These are phyloP conservation scores for Leavenworthia alabamica DNA, from an alignment of 345 rosid genomes.

Conservation along the genomic window DNA sequence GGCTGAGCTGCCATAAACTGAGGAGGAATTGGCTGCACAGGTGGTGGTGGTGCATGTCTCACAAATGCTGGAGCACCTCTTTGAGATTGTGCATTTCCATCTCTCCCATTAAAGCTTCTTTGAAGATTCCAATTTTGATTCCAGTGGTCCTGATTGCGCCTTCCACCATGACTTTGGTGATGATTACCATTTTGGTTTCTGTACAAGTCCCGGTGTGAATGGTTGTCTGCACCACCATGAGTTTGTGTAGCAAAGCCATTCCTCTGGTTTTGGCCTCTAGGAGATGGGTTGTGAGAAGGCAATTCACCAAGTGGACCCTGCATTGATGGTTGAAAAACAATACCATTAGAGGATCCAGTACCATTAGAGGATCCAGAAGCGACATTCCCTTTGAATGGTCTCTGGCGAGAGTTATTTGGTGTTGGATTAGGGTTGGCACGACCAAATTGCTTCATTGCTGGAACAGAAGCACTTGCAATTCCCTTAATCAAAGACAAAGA, in stretches of 20 bases:
- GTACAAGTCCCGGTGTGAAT: constrained; percentile 53
- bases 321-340: constrained; percentile 22
- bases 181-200: constrained; percentile 66
- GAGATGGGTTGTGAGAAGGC: constrained; percentile 22
- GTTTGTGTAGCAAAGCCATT: constrained; percentile 43
- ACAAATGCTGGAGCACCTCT: constrained; percentile 48
- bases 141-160: constrained; percentile 72
- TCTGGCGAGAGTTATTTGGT: constrained; percentile 21
- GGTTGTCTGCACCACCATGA: constrained; percentile 52
- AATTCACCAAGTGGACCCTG: constrained; percentile 11
- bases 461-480: too few relatives aligned
- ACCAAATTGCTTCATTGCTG: constrained; percentile 13
- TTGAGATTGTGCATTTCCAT: constrained; percentile 52
- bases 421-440: constrained; percentile 19
- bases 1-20: constrained; percentile 49
- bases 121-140: constrained; percentile 49
- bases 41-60: constrained; percentile 59
- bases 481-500: constrained; percentile 14
- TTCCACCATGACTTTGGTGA: constrained; percentile 59
- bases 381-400: constrained; percentile 28
- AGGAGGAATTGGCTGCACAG: constrained; percentile 39
- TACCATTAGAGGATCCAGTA: too few relatives aligned
- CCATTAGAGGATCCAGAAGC: constrained; percentile 24
- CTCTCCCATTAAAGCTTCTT: constrained; percentile 61
- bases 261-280: constrained; percentile 38